Percentiles rank a stretch among this genome's conserved stretches.
phyloP scores from a whole-genome alignment of 108 stramenopile genomes.

The Nitzschia putrida region DNA sequence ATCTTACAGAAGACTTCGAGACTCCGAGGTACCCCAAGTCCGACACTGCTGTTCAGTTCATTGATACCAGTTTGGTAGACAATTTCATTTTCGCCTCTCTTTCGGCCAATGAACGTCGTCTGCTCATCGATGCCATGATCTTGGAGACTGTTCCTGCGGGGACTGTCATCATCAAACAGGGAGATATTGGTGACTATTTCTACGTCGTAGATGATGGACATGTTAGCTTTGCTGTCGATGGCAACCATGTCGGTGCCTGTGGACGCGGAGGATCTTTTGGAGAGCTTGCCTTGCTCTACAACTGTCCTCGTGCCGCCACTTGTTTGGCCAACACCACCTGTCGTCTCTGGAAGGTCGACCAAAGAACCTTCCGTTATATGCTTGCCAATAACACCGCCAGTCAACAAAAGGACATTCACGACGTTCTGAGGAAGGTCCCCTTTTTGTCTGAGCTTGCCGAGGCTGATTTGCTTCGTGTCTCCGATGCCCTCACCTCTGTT shows the following conservation, averaged over 20 bases:
- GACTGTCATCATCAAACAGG: slow-evolving; percentile 88
- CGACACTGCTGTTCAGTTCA: slow-evolving; percentile 76
- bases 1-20: slow-evolving; percentile 73
- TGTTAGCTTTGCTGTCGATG: slow-evolving; percentile 84
- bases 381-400: slow-evolving; percentile 82
- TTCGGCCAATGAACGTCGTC: slow-evolving; percentile 67
- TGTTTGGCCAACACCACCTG: slow-evolving; percentile 84
- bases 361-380: slow-evolving; percentile 87
- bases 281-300: slow-evolving; percentile 86
- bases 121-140: slow-evolving; percentile 88
- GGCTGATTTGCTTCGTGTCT: slow-evolving; percentile 65
- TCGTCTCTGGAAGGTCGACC: slow-evolving; percentile 86
- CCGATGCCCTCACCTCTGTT: slow-evolving; percentile 81
- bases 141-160: slow-evolving; percentile 77
- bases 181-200: slow-evolving; percentile 86
- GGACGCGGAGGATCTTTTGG: slow-evolving; percentile 87
- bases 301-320: slow-evolving; percentile 89
- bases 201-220: slow-evolving; percentile 90
- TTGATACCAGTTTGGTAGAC: slow-evolving; percentile 78
- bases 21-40: slow-evolving; percentile 74
- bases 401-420: slow-evolving; percentile 69
- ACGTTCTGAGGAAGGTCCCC: slow-evolving; percentile 72
- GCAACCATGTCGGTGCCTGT: slow-evolving; percentile 79
- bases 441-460: slow-evolving; percentile 82
- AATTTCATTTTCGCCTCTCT: slow-evolving; percentile 87